Base-by-base conservation (phyloP, 75 land plant species). In the Selaginella moellendorffii region DNA sequence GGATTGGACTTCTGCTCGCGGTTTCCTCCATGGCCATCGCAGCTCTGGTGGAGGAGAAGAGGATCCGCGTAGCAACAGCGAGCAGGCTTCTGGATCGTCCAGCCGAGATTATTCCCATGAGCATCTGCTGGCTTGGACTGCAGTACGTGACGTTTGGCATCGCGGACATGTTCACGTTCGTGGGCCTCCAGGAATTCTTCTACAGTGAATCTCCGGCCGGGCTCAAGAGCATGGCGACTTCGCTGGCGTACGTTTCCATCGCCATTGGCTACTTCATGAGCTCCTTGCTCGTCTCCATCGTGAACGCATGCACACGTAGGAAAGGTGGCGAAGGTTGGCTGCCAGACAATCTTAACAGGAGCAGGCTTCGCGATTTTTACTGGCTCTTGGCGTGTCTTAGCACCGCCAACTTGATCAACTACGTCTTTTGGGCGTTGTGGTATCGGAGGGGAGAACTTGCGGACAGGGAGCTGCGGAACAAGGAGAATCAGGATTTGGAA, bases 121-220 rank as follows among this genome's bases (percentile, higher is more conserved):
- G 21, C n/a, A 19, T 56, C 23, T 9, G 8, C 24, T 56, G 59
- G 59, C 8, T 56, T 56, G 21, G n/a, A 2, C 2, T 56, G 21
- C 59, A 56, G 24, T 56, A 9, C 59, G 5, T 5, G 2, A 21
- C 9, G 2, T 9, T 56, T 56, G 59, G 59, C 8, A 5, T 56
- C 2, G 59, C 59, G 24, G 59, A 56, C n/a, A 19, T 56, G 9
- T 56, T 56, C 59, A 56, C 59, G n/a, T 56, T 56, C n/a, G 59
- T 24, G 24, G 59, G 59, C 17, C 59, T 56, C 9, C 8, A 8
- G 24, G 59, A 56, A 8, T 56, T 56, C 19, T 56, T 21, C 59
- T 56, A 56, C n/a, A 25, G 59, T 8, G 59, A 56, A 21, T 56
- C 59, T 19, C 59, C 59, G 5, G 59, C 5, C 17, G n/a, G 59